Percentiles rank a stretch among this genome's conserved stretches.
Conservation (phyloP, 768 basidiomycete genomes). For the Auriscalpium microsporum region DNA sequence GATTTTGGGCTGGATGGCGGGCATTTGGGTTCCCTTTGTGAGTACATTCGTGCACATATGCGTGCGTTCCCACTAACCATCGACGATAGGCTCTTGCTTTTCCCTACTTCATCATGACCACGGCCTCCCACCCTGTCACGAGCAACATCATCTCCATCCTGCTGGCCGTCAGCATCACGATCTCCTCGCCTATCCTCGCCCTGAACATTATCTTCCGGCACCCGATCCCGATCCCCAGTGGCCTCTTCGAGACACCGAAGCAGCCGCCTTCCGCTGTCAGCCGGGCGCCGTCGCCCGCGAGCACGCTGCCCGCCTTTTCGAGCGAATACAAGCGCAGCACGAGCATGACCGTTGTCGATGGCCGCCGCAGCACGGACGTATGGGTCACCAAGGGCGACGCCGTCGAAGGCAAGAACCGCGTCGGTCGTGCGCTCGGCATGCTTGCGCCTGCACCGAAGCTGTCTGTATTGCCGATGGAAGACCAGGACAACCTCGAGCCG, state of each 20-base stretch:
- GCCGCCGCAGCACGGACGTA: slow-evolving; percentile 63
- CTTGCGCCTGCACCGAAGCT: slow-evolving; percentile 57
- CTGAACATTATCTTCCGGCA: slow-evolving; percentile 52
- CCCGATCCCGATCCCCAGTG: slow-evolving; percentile 58
- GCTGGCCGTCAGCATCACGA: slow-evolving; percentile 53
- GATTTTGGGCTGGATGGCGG: slow-evolving; percentile 54
- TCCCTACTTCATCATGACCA: slow-evolving; percentile 46
- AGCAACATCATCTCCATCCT: slow-evolving; percentile 38
- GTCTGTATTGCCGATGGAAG: slow-evolving; percentile 53
- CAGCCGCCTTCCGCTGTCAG: slow-evolving; percentile 34
- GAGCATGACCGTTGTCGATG: slow-evolving; percentile 57
- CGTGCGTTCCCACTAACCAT: neutral
- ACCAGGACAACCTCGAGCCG: slow-evolving; percentile 31
- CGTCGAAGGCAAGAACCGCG: slow-evolving; percentile 52
- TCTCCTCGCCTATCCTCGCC: slow-evolving; percentile 60
- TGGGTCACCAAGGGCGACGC: slow-evolving; percentile 72
- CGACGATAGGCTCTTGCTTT: slow-evolving; percentile 44
- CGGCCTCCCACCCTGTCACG: slow-evolving; percentile 31
- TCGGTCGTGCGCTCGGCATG: slow-evolving; percentile 56
- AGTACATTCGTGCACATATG: slow-evolving; percentile 21
- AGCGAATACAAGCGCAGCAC: slow-evolving; percentile 58
- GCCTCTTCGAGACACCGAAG: slow-evolving; percentile 47
- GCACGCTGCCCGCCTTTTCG: slow-evolving; percentile 36
- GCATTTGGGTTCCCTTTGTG: slow-evolving; percentile 65
- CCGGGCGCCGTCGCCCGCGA: slow-evolving; percentile 36